Percentiles rank a stretch among this genome's conserved stretches.
Evolutionary conservation across 2,329 filamentous ascomycete species (phyloP).

Genomic region (Curvularia verruculosa): DNA sequence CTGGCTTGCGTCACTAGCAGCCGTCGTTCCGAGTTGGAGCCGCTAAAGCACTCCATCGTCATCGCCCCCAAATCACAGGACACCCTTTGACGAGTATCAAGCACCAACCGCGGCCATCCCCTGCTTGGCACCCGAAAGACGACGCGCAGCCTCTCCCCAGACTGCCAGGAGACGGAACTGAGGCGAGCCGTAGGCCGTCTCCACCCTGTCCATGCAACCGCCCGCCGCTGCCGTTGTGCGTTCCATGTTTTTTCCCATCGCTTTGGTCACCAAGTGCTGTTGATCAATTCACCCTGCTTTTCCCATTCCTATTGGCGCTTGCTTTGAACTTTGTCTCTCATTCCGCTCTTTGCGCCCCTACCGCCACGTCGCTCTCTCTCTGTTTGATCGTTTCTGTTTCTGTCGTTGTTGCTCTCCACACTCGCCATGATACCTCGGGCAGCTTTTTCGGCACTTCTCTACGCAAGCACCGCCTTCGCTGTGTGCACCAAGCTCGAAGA

Average conservation of each 20-base stretch:
- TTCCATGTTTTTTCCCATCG: slow-evolving; percentile 1
- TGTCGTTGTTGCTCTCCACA: slow-evolving; percentile 4
- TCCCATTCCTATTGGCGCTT: slow-evolving; percentile 6
- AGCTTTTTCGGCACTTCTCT: slow-evolving; percentile 26
- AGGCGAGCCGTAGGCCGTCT: background rate
- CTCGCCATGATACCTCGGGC: slow-evolving; percentile 29
- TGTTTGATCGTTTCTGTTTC: background rate
- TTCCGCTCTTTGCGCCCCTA: slow-evolving; percentile 1
- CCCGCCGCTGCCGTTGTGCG: background rate
- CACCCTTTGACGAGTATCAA: background rate
- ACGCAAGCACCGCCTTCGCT: slow-evolving; percentile 23
- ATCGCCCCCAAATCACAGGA: slow-evolving; percentile 14
- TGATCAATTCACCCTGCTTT: background rate
- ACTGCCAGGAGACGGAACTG: slow-evolving; percentile 7
- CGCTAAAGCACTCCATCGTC: slow-evolving; percentile 16
- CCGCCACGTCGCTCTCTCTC: slow-evolving; percentile 10
- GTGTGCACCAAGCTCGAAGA: slow-evolving; percentile 38
- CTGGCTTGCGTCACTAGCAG: slow-evolving; percentile 5
- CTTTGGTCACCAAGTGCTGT: background rate
- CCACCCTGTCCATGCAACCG: slow-evolving; percentile 2
- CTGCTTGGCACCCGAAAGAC: slow-evolving; percentile 17
- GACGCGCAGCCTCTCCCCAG: slow-evolving; percentile 17
- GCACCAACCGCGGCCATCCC: slow-evolving; percentile 3
- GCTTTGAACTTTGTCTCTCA: background rate
- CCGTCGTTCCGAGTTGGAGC: slow-evolving; percentile 16